Conservation (phyloP, 768 basidiomycete genomes). For the Sporobolomyces phaffii region DNA sequence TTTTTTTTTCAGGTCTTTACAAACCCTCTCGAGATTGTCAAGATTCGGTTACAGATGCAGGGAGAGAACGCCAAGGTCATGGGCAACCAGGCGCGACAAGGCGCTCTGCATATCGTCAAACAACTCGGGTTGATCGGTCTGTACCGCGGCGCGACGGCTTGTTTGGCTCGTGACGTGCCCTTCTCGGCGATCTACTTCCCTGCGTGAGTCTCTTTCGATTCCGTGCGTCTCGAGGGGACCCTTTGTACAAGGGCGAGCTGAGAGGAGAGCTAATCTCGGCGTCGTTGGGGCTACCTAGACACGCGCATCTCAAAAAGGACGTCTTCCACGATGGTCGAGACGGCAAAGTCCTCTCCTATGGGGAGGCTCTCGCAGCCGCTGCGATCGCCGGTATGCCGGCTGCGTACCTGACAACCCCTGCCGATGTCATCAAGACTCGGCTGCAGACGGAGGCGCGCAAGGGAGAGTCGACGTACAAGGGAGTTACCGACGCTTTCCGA, state of each 20-base stretch:
- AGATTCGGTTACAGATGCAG: conserved; percentile 86
- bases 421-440: conserved; percentile 96
- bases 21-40: conserved; percentile 80
- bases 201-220: conserved; percentile 51
- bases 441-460: conserved; percentile 86
- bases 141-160: conserved; percentile 88
- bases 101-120: conserved; percentile 85
- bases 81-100: conserved; percentile 63
- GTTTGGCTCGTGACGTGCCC: conserved; percentile 86
- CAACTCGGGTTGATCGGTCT: conserved; percentile 86
- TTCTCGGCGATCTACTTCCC: conserved; percentile 63
- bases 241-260: no score
- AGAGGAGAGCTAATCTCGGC: no score
- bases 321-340: conserved; percentile 92
- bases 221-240: no score
- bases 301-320: conserved; percentile 66
- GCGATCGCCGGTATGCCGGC: conserved; percentile 94
- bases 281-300: no score
- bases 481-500: conserved; percentile 75
- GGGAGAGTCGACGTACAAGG: conserved; percentile 87
- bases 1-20: conserved; percentile 85
- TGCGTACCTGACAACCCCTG: conserved; percentile 50
- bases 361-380: conserved; percentile 78
- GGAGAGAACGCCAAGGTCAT: conserved; percentile 87
- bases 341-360: conserved; percentile 82